These are phyloP conservation scores for Musa itinerans DNA, from an alignment of 176 grass and related monocot species.

Conservation along the genomic window DNA sequence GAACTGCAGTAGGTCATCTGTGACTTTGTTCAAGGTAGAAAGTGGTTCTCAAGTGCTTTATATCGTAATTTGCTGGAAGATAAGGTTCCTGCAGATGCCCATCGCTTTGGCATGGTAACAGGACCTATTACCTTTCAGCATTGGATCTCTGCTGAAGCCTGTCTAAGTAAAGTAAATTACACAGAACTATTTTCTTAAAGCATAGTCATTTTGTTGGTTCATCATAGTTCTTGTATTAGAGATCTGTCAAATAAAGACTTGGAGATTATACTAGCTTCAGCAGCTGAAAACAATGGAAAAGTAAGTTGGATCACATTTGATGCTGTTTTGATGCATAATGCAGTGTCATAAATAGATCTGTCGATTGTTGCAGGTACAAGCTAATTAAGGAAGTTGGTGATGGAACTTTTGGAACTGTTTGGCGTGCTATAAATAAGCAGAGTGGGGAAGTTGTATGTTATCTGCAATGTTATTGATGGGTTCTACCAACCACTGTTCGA, in stretches of 20 bases:
- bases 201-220: neutral
- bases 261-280: slow-evolving; percentile 8
- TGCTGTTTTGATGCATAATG: neutral
- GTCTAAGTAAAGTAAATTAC: neutral
- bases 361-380: slow-evolving; percentile 59
- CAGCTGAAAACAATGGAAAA: slow-evolving; percentile 43
- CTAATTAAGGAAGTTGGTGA: slow-evolving; percentile 99
- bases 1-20: neutral
- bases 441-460: slow-evolving; percentile 94
- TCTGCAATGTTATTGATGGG: slow-evolving; percentile 1
- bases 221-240: neutral
- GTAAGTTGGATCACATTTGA: slow-evolving; percentile 25
- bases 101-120: slow-evolving; percentile 1
- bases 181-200: neutral
- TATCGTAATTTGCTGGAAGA: neutral
- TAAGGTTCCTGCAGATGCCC: slow-evolving; percentile 6
- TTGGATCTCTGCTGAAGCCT: neutral
- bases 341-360: neutral
- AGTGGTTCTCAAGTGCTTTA: neutral
- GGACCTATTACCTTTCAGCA: slow-evolving; percentile 13
- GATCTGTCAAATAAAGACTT: slow-evolving; percentile 16
- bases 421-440: slow-evolving; percentile 99
- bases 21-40: neutral
- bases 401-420: slow-evolving; percentile 96
- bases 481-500: neutral